Evolutionary conservation across 352 stramenopile genomes (phyloP), one percentile per base, ranked within the genome.

Genomic region (Globisporangium abappressorium): DNA sequence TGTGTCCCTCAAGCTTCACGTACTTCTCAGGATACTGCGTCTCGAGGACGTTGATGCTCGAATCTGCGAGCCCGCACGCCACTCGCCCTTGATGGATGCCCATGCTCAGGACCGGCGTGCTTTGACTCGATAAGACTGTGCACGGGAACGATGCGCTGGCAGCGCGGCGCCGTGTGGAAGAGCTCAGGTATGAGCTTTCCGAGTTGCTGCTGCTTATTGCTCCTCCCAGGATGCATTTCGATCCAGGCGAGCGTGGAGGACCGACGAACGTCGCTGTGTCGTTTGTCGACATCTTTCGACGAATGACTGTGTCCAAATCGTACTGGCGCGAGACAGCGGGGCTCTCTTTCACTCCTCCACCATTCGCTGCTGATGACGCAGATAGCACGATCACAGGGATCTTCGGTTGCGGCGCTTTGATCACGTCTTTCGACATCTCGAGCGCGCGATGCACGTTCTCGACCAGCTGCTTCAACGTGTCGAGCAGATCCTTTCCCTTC

Each of bases 401-500:
- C 49, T 68, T 58, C 62, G 80, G 74, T 9, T 67, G 57, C 5
- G 70, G 72, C 33, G 72, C 76, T 49, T 78, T 68, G 18, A 83
- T 80, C 1, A 82, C 78, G 49, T 92, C 84, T 65, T 89, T 93
- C 2, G 87, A 95, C 73, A 95, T 73, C 47, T 92, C 85, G 2
- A 95, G 74, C 3, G 87, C 87, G 18, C 85, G 87, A 63, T 84
- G 81, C 11, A 95, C 84, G 62, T 95, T 95, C 38, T 92, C 85
- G 11, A 91, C 87, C 6, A 95, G 78, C 54, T 95, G 85, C 49
- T 85, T 88, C 4, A 95, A 73, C 15, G 85, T 95, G 18, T 86
- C 76, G 20, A 85, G 68, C 14, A 95, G 68, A 26, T 95, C 85
- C 57, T 70, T 76, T 0, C 73, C 82, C 62, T 93, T 93, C 65